Evolutionary conservation across 129 eudicot genomes (phyloP), one percentile per base, ranked within the genome.

Genomic region (Helianthus annuus): DNA sequence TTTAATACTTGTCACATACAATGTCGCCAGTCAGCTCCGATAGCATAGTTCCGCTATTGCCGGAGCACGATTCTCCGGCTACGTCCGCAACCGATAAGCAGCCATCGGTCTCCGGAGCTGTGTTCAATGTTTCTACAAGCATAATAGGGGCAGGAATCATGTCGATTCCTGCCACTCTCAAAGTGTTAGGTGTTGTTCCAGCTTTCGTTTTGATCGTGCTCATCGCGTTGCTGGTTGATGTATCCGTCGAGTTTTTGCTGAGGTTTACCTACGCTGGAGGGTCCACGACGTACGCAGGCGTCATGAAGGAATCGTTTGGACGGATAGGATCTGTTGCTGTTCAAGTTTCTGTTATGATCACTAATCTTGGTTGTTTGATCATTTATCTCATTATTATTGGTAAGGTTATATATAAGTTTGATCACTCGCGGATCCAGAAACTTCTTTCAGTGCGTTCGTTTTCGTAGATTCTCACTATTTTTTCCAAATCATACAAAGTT

Each of bases 81-180:
- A 67, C 52, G 55, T 13, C 70, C 14, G 53, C 64, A 3, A 27
- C 17, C 12, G 76, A 66, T 78, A 81, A 75, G 11, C 84, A 66
- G 12, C 84, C 95, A 19, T 87, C 97, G 51, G 76, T 88, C 0
- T 66, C 89, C 6, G 89, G 97, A 24, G 97, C 99, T 5, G 97
- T 94, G 48, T 94, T 94, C 80, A 94, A 94, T 54, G 92, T 94
- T 29, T 80, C 99, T 2, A 94, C 99, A 15, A 90, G 91, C 85
- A 94, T 90, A 49, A 90, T 94, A 4, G 99, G 99, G 7, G 99
- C 99, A 2, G 99, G 99, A 68, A 90, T 94, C 27, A 94, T 94
- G 97, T 94, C 99, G 16, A 86, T 94, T 15, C 98, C 98, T 16
- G 98, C 98, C 10, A 94, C 98, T 29, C 83, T 94, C 1, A 90